Conservation (phyloP, 306 rosid species). For the Fragaria vesca region DNA sequence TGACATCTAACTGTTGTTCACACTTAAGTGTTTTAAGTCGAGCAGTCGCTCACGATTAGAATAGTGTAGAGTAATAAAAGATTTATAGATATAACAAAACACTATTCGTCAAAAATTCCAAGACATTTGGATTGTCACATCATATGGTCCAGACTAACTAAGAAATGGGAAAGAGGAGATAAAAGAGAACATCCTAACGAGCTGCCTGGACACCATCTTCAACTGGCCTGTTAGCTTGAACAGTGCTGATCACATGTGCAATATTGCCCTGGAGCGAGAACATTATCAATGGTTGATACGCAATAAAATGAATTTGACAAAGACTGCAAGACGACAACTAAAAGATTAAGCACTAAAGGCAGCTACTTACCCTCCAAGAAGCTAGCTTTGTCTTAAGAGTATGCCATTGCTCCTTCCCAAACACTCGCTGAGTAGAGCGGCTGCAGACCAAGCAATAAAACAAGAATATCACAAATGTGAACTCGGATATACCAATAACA, state of each 20-base stretch:
- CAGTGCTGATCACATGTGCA: conserved; percentile 66
- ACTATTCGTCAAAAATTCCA: conserved; percentile 24
- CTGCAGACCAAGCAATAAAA: conserved; percentile 44
- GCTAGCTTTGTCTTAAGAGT: conserved; percentile 66
- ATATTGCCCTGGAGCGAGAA: conserved; percentile 61
- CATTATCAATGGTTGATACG: neutral
- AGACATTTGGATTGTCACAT: conserved; percentile 3
- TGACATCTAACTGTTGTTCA: no score
- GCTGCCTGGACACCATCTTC: conserved; percentile 73
- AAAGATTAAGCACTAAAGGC: neutral
- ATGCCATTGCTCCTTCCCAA: conserved; percentile 82
- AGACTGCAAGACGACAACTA: no score
- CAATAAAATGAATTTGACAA: no score
- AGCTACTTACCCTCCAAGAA: conserved; percentile 76
- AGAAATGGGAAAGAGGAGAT: neutral
- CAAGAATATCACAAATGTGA: neutral
- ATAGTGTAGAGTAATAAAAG: neutral
- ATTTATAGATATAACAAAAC: neutral
- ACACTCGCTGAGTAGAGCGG: conserved; percentile 66
- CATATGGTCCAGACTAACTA: conserved; percentile 13
- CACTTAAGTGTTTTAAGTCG: no score
- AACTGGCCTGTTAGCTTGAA: conserved; percentile 64
- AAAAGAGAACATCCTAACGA: conserved; percentile 42
- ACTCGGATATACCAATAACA: neutral
- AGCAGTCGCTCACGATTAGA: neutral